These are phyloP conservation scores for Daedaleopsis nitida DNA, from an alignment of 768 basidiomycete species.

Conservation along the genomic window DNA sequence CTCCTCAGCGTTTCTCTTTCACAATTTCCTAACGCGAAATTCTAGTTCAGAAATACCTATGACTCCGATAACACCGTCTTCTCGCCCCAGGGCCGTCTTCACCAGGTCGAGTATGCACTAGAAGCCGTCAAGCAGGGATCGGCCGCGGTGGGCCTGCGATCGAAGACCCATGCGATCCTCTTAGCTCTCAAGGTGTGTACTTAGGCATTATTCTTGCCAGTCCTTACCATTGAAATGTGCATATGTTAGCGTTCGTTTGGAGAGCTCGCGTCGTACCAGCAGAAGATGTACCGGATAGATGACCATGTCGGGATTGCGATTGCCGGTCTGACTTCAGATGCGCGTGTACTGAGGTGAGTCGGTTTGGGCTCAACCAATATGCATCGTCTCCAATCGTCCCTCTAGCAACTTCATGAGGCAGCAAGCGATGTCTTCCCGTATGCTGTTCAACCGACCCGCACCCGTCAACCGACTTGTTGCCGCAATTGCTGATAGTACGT, in stretches of 20 bases:
- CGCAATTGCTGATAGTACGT: constrained; percentile 92
- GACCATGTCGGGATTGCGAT: constrained; percentile 99
- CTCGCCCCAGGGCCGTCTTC: constrained; percentile 94
- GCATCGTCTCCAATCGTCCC: not conserved
- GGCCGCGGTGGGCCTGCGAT: constrained; percentile 95
- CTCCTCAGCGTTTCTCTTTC: not conserved
- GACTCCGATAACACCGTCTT: constrained; percentile 99
- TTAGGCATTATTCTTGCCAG: not conserved
- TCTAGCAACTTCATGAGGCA: constrained; percentile 98
- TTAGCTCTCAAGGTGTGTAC: constrained; percentile 84
- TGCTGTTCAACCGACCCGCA: constrained; percentile 94
- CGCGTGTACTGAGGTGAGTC: constrained; percentile 89
- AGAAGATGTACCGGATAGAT: constrained; percentile 99
- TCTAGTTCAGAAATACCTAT: constrained; percentile 92
- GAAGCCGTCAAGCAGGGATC: constrained; percentile 99
- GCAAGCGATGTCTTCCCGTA: constrained; percentile 92
- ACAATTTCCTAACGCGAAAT: not conserved
- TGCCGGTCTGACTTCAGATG: constrained; percentile 98
- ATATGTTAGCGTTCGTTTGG: constrained; percentile 85
- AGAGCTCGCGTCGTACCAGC: constrained; percentile 98
- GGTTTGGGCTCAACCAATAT: not conserved
- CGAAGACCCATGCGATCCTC: constrained; percentile 92
- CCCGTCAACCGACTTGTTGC: constrained; percentile 94
- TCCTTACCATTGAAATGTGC: not conserved
- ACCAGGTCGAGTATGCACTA: constrained; percentile 97